These are phyloP conservation scores for Ganoderma meredithae DNA, from an alignment of 1,284 basidiomycete genomes.

Conservation along the genomic window DNA sequence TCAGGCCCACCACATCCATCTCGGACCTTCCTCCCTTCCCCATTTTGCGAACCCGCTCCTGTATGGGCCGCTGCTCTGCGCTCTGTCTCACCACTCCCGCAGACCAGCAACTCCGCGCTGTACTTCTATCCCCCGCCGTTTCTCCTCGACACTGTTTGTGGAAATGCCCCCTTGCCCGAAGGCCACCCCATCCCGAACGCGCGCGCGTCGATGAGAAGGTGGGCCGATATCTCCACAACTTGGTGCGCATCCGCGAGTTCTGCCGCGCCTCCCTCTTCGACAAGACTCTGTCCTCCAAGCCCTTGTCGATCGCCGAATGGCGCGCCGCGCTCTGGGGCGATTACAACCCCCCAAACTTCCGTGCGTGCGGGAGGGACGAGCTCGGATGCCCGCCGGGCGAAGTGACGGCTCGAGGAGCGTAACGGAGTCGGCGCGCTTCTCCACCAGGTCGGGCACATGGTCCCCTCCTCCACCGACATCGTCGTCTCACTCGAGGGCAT, in stretches of 20 bases:
- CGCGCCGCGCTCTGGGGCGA: slow-evolving; percentile 18
- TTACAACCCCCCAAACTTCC: neutral
- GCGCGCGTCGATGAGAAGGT: slow-evolving; percentile 13
- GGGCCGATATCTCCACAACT: slow-evolving; percentile 1
- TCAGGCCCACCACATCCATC: neutral
- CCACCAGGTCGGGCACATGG: slow-evolving; percentile 8
- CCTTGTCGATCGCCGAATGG: slow-evolving; percentile 19
- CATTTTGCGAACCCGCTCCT: neutral
- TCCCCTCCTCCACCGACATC: slow-evolving; percentile 7
- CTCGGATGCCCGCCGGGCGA: neutral
- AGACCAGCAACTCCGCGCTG: neutral
- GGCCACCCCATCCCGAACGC: neutral
- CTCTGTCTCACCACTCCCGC: slow-evolving; percentile 7
- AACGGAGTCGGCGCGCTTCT: slow-evolving; percentile 12
- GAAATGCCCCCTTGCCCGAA: neutral
- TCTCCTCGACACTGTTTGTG: slow-evolving; percentile 10
- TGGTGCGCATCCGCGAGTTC: slow-evolving; percentile 15
- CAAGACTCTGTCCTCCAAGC: neutral
- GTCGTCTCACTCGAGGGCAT: neutral
- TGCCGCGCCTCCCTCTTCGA: slow-evolving; percentile 19
- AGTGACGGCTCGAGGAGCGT: slow-evolving; percentile 11
- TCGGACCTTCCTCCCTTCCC: neutral
- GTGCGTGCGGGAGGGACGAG: neutral
- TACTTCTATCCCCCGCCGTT: slow-evolving; percentile 20
- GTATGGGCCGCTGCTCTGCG: neutral